Evolutionary conservation across 192 early-diverging fungal genomes (phyloP).

Genomic region (Umbelopsis sp.): DNA sequence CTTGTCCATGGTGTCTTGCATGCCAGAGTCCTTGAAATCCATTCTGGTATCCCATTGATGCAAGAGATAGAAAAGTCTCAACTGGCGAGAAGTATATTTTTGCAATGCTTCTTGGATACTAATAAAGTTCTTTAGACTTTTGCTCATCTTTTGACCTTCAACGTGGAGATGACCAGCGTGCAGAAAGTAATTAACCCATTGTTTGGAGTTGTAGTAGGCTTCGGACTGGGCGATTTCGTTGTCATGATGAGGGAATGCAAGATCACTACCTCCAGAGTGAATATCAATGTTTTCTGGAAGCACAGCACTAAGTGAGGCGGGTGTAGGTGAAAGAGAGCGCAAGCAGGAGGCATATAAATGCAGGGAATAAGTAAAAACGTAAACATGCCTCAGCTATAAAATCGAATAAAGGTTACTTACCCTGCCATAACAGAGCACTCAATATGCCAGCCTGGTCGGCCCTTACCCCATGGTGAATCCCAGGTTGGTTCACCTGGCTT

Average conservation of each 20-base stretch:
- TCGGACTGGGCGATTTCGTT: slow-evolving; percentile 97
- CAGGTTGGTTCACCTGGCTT: slow-evolving; percentile 95
- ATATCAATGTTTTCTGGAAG: slow-evolving; percentile 89
- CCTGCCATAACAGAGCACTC: slow-evolving; percentile 98
- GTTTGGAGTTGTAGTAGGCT: slow-evolving; percentile 83
- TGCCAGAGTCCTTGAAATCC: slow-evolving; percentile 77
- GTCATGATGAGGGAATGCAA: slow-evolving; percentile 98
- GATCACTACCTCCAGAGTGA: slow-evolving; percentile 94
- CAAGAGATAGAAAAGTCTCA: slow-evolving; percentile 88
- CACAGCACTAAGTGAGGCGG: slow-evolving; percentile 61
- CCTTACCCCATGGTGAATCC: slow-evolving; percentile 90
- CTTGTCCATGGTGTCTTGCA: slow-evolving; percentile 76
- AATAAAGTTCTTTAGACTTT: slow-evolving; percentile 97
- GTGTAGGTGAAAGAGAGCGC: too few species aligned
- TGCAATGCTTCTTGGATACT: slow-evolving; percentile 89
- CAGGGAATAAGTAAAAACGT: neutral
- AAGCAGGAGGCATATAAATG: neutral
- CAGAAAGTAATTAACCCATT: slow-evolving; percentile 99
- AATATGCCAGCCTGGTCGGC: slow-evolving; percentile 99
- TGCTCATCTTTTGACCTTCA: slow-evolving; percentile 97
- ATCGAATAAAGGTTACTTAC: slow-evolving; percentile 4
- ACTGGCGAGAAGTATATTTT: slow-evolving; percentile 78
- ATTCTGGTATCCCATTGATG: slow-evolving; percentile 86
- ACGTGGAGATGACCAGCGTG: slow-evolving; percentile 96
- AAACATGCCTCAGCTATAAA: neutral